phyloP scores from a whole-genome alignment of 2,329 filamentous ascomycete species.

The Cercospora sp. region DNA sequence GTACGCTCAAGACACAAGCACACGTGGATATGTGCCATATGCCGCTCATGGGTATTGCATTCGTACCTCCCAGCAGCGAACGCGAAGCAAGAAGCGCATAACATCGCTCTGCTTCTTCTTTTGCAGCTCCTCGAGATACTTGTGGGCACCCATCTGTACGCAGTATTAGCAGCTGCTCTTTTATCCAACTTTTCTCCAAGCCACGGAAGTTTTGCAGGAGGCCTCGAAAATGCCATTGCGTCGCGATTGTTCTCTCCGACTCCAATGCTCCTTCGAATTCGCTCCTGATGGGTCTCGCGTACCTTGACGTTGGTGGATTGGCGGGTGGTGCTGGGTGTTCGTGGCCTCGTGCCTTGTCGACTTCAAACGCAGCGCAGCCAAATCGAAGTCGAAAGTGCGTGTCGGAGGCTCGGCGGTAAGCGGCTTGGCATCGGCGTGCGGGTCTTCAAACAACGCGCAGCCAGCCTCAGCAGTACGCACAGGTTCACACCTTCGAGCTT shows the following conservation, averaged over 20 bases:
- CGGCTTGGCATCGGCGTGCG: neutral
- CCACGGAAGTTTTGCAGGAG: conserved; percentile 2
- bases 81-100: conserved; percentile 98
- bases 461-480: neutral
- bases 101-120: conserved; percentile 99
- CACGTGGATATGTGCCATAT: conserved; percentile 29
- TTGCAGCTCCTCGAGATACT: conserved; percentile 99
- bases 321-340: conserved; percentile 21
- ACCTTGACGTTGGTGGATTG: conserved; percentile 32
- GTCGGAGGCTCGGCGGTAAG: conserved; percentile 7
- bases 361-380: conserved; percentile 5
- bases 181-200: conserved; percentile 4
- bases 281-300: conserved; percentile 19
- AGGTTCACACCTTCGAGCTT: neutral
- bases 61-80: conserved; percentile 98
- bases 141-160: conserved; percentile 93
- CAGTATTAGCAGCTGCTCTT: conserved; percentile 24
- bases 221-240: conserved; percentile 5
- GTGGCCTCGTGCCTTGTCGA: conserved; percentile 24
- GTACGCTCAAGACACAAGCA: conserved; percentile 61
- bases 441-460: neutral
- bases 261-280: conserved; percentile 10
- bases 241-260: conserved; percentile 3
- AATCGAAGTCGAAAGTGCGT: conserved; percentile 10
- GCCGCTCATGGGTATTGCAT: conserved; percentile 36